These are phyloP conservation scores for Daedalea quercina DNA, from an alignment of 768 basidiomycete species.

Conservation along the genomic window DNA sequence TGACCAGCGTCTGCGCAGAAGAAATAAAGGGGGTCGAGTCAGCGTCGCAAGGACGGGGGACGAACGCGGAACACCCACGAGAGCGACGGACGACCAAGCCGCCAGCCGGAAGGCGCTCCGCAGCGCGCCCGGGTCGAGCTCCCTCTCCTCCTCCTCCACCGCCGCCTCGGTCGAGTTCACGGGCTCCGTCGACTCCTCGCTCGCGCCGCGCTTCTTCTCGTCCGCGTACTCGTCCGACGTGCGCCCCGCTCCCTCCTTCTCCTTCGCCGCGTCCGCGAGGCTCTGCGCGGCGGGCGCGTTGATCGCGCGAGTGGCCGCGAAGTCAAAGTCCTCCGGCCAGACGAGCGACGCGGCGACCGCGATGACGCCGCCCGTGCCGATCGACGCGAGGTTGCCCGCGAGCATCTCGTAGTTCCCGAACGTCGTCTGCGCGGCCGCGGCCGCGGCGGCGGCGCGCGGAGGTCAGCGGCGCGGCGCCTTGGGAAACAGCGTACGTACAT, in stretches of 20 bases:
- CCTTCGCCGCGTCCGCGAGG: slow-evolving; percentile 7
- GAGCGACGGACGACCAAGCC: slow-evolving; percentile 57
- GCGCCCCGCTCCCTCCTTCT: slow-evolving; percentile 11
- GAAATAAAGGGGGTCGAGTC: too few species aligned
- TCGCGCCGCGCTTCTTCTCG: slow-evolving; percentile 28
- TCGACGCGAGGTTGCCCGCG: slow-evolving; percentile 83
- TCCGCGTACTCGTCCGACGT: slow-evolving; percentile 23
- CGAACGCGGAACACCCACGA: slow-evolving; percentile 37
- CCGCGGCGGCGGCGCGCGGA: too few species aligned
- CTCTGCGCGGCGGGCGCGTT: too few species aligned
- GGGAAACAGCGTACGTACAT: slow-evolving; percentile 17
- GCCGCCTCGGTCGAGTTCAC: slow-evolving; percentile 29
- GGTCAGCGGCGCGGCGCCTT: too few species aligned
- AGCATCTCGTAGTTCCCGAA: slow-evolving; percentile 64
- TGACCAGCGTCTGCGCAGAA: slow-evolving; percentile 42
- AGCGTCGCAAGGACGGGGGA: not conserved
- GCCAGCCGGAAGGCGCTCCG: slow-evolving; percentile 79
- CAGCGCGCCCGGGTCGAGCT: slow-evolving; percentile 59
- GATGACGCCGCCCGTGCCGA: slow-evolving; percentile 75
- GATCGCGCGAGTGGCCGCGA: slow-evolving; percentile 71
- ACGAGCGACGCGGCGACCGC: slow-evolving; percentile 58
- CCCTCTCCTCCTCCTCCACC: slow-evolving; percentile 36
- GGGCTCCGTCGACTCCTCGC: slow-evolving; percentile 17
- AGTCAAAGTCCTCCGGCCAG: slow-evolving; percentile 80
- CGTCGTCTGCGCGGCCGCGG: slow-evolving; percentile 16